Conservation (phyloP, 192 early-diverging fungal genomes). For the Linnemannia elongata region DNA sequence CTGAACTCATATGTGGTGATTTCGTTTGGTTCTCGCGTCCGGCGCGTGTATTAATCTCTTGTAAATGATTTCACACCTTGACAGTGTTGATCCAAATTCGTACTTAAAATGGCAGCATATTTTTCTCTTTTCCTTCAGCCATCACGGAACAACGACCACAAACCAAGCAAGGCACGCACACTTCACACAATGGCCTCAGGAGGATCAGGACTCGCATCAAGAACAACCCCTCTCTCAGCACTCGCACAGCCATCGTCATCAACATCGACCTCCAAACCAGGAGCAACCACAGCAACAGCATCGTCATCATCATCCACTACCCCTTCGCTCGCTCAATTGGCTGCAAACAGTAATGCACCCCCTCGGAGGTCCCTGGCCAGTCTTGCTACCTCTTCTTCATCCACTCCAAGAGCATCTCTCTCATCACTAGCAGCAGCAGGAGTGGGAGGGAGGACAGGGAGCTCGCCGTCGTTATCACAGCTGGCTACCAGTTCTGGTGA, state of each 20-base stretch:
- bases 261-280: not conserved
- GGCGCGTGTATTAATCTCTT: too few relatives aligned
- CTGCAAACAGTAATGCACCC: not conserved
- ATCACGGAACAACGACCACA: not conserved
- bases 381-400: constrained; percentile 13
- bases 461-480: constrained; percentile 9
- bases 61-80: too few relatives aligned
- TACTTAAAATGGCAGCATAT: too few relatives aligned
- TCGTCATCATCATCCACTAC: not conserved
- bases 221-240: not conserved
- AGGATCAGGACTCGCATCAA: not conserved
- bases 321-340: constrained; percentile 17
- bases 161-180: not conserved
- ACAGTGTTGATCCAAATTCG: too few relatives aligned
- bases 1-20: too few relatives aligned
- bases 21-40: too few relatives aligned
- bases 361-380: constrained; percentile 13
- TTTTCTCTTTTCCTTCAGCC: not conserved
- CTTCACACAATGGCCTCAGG: not conserved
- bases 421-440: not conserved
- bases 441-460: not conserved
- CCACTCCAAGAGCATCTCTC: not conserved
- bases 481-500: not conserved
- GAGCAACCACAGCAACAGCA: not conserved
- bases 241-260: not conserved